These are phyloP conservation scores for Suaeda aralocaspica DNA, from an alignment of 148 eudicot genomes.

Conservation along the genomic window DNA sequence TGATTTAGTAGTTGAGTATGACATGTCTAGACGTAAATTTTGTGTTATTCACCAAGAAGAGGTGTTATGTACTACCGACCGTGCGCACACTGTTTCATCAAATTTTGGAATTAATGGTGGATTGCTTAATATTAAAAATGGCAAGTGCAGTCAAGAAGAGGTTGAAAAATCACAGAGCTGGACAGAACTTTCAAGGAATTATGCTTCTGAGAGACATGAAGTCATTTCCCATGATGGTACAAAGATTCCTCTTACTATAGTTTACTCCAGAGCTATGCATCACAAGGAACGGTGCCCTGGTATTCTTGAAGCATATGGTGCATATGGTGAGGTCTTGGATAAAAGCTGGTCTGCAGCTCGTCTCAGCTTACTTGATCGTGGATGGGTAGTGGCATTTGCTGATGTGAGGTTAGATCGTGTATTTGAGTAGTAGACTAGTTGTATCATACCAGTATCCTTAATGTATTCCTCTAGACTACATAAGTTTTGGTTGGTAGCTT, in stretches of 20 bases:
- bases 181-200: conserved; percentile 49
- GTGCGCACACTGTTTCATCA: conserved; percentile 15
- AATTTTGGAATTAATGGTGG: conserved; percentile 16
- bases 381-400: conserved; percentile 95
- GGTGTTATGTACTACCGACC: conserved; percentile 39
- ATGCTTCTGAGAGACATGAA: conserved; percentile 62
- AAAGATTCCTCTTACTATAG: conserved; percentile 65
- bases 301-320: conserved; percentile 84
- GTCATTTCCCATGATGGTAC: conserved; percentile 72
- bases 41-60: conserved; percentile 79
- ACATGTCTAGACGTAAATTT: conserved; percentile 52
- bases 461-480: neutral
- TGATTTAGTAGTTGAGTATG: conserved; percentile 77
- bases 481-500: neutral
- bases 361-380: conserved; percentile 91
- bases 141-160: conserved; percentile 20
- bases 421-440: neutral
- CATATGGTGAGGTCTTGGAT: conserved; percentile 86
- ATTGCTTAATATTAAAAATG: conserved; percentile 15
- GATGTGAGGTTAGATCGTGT: conserved; percentile 77
- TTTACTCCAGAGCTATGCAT: conserved; percentile 45
- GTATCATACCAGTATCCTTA: conserved; percentile 5
- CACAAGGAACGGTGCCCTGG: conserved; percentile 64
- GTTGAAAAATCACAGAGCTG: conserved; percentile 32
- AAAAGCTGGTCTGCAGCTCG: conserved; percentile 87